Conservation (phyloP, 2,329 filamentous ascomycete genomes). For the Ceratocystis destructans region DNA sequence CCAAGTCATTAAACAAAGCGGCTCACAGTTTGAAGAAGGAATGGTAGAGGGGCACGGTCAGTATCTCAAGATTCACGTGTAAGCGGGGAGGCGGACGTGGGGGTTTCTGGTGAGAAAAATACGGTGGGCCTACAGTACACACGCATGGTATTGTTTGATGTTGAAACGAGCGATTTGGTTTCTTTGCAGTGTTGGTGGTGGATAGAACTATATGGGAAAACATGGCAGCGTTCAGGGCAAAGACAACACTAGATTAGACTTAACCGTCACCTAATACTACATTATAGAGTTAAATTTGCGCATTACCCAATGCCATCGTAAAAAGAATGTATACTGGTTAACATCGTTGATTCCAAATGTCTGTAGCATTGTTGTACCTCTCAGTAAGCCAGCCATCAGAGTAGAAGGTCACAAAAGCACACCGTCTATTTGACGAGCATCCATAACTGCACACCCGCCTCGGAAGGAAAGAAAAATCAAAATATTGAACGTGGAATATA, state of each 20-base stretch:
- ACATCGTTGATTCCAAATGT: too few species aligned
- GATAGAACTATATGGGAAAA: background rate
- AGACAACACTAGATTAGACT: background rate
- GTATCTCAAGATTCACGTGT: constrained; percentile 15
- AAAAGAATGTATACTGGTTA: too few species aligned
- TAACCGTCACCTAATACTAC: too few species aligned
- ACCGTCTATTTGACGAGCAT: too few species aligned
- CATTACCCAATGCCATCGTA: too few species aligned
- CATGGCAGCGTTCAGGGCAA: background rate
- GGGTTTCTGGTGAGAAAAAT: background rate
- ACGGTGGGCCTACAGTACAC: background rate
- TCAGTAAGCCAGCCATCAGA: too few species aligned
- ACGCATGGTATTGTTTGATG: background rate
- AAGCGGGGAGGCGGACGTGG: background rate
- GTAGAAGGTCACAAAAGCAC: too few species aligned
- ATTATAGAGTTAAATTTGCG: too few species aligned
- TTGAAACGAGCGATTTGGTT: background rate
- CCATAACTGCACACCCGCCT: too few species aligned
- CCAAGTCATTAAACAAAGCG: constrained; percentile 6
- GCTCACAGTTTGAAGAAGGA: constrained; percentile 13
- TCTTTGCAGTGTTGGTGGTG: background rate
- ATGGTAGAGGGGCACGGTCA: constrained; percentile 13
- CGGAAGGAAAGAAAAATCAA: background rate
- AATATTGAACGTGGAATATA: background rate
- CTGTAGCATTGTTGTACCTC: too few species aligned